Evolutionary conservation across 225 moss, liverwort and hornwort genomes (phyloP).

Genomic region (Rhytidiadelphus loreus): DNA sequence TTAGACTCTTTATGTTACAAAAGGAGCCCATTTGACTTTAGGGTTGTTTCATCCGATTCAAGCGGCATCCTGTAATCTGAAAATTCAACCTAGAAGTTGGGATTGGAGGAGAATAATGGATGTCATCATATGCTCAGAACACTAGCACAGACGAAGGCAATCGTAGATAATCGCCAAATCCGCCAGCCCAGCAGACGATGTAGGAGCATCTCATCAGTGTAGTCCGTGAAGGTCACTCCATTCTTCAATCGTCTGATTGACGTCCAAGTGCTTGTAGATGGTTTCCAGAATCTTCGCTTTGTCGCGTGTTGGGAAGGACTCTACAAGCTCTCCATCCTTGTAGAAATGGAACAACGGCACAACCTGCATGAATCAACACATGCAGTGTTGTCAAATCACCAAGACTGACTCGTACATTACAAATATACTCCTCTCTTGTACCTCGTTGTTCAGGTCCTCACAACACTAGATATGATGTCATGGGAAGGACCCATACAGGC

Average conservation of each 20-base stretch:
- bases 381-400: neutral
- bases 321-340: constrained; percentile 76
- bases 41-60: neutral
- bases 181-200: neutral
- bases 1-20: neutral
- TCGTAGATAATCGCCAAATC: neutral
- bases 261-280: constrained; percentile 67
- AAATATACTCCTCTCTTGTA: neutral
- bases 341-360: constrained; percentile 94
- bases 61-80: neutral
- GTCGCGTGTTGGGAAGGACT: constrained; percentile 81
- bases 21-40: neutral
- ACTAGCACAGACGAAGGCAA: neutral
- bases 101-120: neutral
- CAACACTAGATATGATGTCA: neutral
- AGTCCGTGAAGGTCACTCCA: constrained; percentile 38
- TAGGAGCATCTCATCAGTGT: constrained; percentile 9
- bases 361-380: constrained; percentile 23
- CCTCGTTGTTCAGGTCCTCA: neutral
- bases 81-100: neutral
- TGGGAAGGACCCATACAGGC: too few species aligned
- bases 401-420: neutral
- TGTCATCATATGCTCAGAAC: neutral
- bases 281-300: constrained; percentile 66
- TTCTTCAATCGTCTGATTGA: constrained; percentile 33